Evolutionary conservation across 495 filamentous ascomycete genomes (phyloP), one percentile per base, ranked within the genome.

Genomic region (Rhypophila decipiens): DNA sequence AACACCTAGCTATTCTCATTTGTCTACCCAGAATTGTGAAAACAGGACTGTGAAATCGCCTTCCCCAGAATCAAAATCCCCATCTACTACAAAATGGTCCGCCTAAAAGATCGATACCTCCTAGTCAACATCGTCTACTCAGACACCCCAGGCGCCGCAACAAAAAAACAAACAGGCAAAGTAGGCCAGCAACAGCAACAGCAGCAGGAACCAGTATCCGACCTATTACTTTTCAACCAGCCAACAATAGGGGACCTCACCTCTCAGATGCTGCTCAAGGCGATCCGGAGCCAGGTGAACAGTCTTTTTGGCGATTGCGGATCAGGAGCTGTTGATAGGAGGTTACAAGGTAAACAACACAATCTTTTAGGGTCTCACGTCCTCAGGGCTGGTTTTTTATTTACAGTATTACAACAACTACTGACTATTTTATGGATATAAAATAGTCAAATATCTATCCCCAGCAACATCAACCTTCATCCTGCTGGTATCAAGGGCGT

Each of bases 401-500:
- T 8, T 23, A 21, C 18, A 18, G 39, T 20, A 22, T 10, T 9
- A 23, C 4, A 24, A 42, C 8, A 8, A 18, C 42, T 4, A 44
- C 18, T 5, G 23, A 21, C 24, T 15, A n/a, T 13, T 34, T 24
- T 39, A 45, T 20, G 35, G 21, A 42, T 24, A 24, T 46, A 40
- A n/a, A 23, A 31, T 47, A 94, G 89, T 98, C 12, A 96, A 93
- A 74, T 97, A 97, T 66, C 78, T 93, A 40, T 95, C 90, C 5
- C 76, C 77, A 2, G 87, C 87, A n/a, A 98, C 94, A 0, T 94
- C 88, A 17, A 98, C 91, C 5, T 86, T 88, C 42, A 97, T 97
- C 47, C 70, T 98, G 23, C 80, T 87, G 40, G 83, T 86, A 49
- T 77, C 86, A 9, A 82, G 90, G 35, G 79, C 79, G 0, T 80